Conservation (phyloP, 345 rosid species). For the Clarkia xantiana region DNA sequence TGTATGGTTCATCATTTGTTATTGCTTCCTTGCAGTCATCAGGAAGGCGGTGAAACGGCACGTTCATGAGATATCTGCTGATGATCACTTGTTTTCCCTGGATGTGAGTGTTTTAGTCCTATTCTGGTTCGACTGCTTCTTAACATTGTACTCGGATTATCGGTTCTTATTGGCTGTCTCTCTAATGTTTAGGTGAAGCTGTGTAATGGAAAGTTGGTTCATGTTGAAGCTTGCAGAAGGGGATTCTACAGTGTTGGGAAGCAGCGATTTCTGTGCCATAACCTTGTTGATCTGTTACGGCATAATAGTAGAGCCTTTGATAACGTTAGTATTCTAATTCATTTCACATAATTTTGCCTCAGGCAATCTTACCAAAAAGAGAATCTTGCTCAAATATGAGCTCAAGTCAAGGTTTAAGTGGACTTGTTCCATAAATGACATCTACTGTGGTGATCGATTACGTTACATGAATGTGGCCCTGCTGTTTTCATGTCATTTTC, state of each 20-base stretch:
- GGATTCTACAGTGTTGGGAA: constrained; percentile 77
- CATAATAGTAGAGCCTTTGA: constrained; percentile 88
- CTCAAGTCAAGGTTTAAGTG: too few species aligned
- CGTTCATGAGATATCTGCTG: constrained; percentile 39
- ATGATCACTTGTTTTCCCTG: constrained; percentile 75
- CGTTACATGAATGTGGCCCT: constrained; percentile 1
- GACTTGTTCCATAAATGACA: too few species aligned
- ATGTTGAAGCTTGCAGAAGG: constrained; percentile 64
- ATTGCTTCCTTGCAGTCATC: constrained; percentile 29
- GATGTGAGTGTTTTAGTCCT: constrained; percentile 36
- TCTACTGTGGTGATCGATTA: neutral
- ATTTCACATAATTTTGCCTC: neutral
- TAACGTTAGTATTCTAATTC: constrained; percentile 28
- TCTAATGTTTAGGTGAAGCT: constrained; percentile 55
- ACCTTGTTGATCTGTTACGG: constrained; percentile 80
- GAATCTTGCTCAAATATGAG: too few species aligned
- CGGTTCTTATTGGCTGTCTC: too few species aligned
- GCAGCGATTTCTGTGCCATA: constrained; percentile 62
- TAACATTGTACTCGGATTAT: neutral
- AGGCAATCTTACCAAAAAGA: too few species aligned
- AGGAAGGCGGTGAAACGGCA: constrained; percentile 41
- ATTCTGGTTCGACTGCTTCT: constrained; percentile 1
- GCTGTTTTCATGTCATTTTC: constrained; percentile 3
- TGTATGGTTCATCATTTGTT: neutral
- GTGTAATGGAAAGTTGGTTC: constrained; percentile 84